phyloP scores from a whole-genome alignment of 495 filamentous ascomycete genomes.

The Chlorociboria aeruginascens region DNA sequence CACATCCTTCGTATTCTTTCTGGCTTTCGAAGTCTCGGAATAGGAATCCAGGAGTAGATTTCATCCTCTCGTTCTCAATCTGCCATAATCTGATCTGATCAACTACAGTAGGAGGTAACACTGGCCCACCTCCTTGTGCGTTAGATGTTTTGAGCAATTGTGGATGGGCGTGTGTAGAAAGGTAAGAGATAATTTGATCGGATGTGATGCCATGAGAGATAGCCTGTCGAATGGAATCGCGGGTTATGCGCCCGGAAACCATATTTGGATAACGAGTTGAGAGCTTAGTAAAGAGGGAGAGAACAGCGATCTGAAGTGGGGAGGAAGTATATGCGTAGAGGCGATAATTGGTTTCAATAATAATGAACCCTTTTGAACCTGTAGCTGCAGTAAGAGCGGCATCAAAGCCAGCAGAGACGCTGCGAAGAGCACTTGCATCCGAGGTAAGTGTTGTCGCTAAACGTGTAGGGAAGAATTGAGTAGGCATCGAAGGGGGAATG shows the following conservation, averaged over 20 bases:
- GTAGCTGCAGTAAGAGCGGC: slow-evolving; percentile 33
- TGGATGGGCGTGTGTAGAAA: slow-evolving; percentile 81
- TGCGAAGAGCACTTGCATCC: slow-evolving; percentile 58
- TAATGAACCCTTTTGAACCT: slow-evolving; percentile 67
- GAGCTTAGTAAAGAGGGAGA: slow-evolving; percentile 80
- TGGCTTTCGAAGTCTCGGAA: slow-evolving; percentile 76
- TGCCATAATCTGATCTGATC: slow-evolving; percentile 98
- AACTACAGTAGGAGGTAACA: slow-evolving; percentile 88
- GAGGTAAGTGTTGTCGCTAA: slow-evolving; percentile 91
- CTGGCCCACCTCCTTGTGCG: slow-evolving; percentile 33
- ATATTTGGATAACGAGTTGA: slow-evolving; percentile 84
- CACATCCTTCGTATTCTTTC: slow-evolving; percentile 65
- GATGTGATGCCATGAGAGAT: slow-evolving; percentile 86
- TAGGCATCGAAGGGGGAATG: slow-evolving; percentile 30
- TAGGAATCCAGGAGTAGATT: slow-evolving; percentile 65
- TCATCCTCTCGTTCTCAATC: slow-evolving; percentile 88
- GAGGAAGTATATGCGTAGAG: slow-evolving; percentile 94
- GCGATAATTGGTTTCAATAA: slow-evolving; percentile 98
- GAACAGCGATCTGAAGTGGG: slow-evolving; percentile 82
- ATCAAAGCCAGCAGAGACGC: slow-evolving; percentile 41
- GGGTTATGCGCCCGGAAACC: slow-evolving; percentile 78
- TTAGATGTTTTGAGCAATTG: slow-evolving; percentile 57
- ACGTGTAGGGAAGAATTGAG: slow-evolving; percentile 86
- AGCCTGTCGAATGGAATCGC: slow-evolving; percentile 72
- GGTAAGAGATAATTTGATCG: slow-evolving; percentile 84